Evolutionary conservation across 495 filamentous ascomycete species (phyloP), one percentile per base, ranked within the genome.

Genomic region (Coniosporium apollinis): DNA sequence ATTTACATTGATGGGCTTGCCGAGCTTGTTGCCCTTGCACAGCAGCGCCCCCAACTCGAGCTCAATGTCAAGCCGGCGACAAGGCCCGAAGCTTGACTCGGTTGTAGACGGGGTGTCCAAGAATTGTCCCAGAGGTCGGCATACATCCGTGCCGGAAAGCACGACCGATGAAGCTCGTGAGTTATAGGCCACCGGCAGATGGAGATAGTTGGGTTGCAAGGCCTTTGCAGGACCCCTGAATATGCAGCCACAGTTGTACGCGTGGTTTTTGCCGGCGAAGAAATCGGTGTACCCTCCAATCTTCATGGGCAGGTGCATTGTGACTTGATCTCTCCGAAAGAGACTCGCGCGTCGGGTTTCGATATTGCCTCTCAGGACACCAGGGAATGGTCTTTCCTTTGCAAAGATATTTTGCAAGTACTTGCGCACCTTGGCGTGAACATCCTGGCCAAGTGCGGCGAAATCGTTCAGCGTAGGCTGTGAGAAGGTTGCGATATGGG

Each of bases 141-240:
- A 33, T 13, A 50, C 66, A 11, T 69, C 58, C 0, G 82, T 87
- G 11, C 81, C 82, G 1, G 79, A 83, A 1, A 81, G 59, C 5
- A 83, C 73, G 19, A 94, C 66, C 8, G 75, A 80, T 0, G 81
- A 87, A 4, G 82, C 73, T 16, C 85, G 69, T 2, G 83, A 80
- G 54, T 86, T 80, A 50, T 94, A 54, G 7, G 31, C 52, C 4
- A 48, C 22, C 5, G 52, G 52, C 29, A 45, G 38, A 36, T 51
- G 37, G 17, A 30, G 32, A 31, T 47, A 55, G 13, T 36, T 36
- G 7, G 50, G 50, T 40, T 47, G 30, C 11, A 21, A 34, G 1
- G 44, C 44, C 28, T 55, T 52, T 26, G 45, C 43, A 1, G 31
- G 33, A 18, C 38, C 38, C 6, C 33, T 16, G 19, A 41, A 41